phyloP scores from a whole-genome alignment of 306 rosid genomes.

The Prunus mume region DNA sequence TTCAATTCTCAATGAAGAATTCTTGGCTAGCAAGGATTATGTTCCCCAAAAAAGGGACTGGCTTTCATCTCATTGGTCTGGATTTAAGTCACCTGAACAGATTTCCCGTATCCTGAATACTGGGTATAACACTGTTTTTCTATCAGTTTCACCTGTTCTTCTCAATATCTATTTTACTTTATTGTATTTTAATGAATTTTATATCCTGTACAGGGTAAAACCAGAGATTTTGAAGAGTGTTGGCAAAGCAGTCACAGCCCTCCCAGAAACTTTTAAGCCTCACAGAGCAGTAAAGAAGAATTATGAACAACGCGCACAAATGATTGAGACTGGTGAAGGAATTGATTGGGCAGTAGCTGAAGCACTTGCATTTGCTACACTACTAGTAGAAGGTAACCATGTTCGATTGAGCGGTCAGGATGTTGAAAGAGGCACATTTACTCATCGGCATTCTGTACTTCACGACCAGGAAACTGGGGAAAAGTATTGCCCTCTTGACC shows the following conservation, averaged over 20 bases:
- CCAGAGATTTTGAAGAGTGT: conserved; percentile 90
- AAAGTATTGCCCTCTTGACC: conserved; percentile 81
- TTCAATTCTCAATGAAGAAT: conserved; percentile 80
- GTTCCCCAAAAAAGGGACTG: conserved; percentile 88
- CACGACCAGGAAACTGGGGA: conserved; percentile 92
- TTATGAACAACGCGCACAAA: conserved; percentile 80
- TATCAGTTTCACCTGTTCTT: conserved; percentile 7
- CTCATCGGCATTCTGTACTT: conserved; percentile 88
- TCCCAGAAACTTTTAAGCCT: conserved; percentile 80
- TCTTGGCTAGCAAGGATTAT: conserved; percentile 87
- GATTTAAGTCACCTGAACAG: conserved; percentile 96
- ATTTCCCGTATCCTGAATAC: conserved; percentile 87
- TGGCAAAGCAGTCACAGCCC: conserved; percentile 77
- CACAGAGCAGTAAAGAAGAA: conserved; percentile 90
- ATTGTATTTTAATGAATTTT: conserved; percentile 10
- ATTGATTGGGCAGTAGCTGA: conserved; percentile 95
- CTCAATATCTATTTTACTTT: background rate
- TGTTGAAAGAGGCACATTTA: conserved; percentile 96
- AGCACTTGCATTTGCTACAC: conserved; percentile 95
- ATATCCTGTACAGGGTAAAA: conserved; percentile 55
- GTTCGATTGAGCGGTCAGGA: conserved; percentile 96
- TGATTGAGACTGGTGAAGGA: conserved; percentile 94
- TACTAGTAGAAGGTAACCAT: conserved; percentile 91
- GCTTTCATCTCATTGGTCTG: conserved; percentile 96
- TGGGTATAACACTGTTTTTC: conserved; percentile 53